phyloP scores from a whole-genome alignment of 306 rosid species.

The Ammopiptanthus mongolicus region DNA sequence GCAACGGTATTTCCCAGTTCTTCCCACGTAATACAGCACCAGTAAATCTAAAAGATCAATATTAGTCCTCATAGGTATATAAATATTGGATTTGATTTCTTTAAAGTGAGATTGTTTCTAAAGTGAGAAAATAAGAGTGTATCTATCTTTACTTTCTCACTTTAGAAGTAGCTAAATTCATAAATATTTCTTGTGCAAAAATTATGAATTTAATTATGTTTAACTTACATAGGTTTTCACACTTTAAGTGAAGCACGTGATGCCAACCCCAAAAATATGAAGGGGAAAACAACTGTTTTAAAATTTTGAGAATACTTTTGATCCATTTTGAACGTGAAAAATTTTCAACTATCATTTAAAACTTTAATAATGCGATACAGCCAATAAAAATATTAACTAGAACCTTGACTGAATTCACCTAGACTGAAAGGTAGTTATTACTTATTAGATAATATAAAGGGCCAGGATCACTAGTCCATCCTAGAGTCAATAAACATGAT shows the following conservation, averaged over 20 bases:
- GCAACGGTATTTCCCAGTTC: slow-evolving; percentile 90
- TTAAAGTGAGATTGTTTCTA: too few species aligned
- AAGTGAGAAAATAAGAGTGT: too few species aligned
- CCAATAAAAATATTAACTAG: not conserved
- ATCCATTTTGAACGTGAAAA: not conserved
- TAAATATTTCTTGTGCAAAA: not conserved
- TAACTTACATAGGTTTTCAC: not conserved
- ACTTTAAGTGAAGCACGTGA: not conserved
- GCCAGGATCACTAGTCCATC: not conserved
- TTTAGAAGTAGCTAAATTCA: too few species aligned
- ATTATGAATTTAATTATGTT: not conserved
- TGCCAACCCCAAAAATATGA: not conserved
- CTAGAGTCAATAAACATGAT: not conserved
- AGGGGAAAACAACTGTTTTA: not conserved
- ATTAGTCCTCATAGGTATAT: not conserved
- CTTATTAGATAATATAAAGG: too few species aligned
- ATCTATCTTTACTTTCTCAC: too few species aligned
- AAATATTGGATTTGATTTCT: too few species aligned
- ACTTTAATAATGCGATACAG: not conserved
- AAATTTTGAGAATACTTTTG: not conserved
- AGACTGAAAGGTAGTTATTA: not conserved
- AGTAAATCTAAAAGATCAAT: slow-evolving; percentile 58
- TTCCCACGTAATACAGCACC: slow-evolving; percentile 85
- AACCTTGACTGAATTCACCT: not conserved
- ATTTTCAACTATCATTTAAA: not conserved